Evolutionary conservation across 495 filamentous ascomycete species (phyloP), one percentile per base, ranked within the genome.

Genomic region (Terfezia claveryi): DNA sequence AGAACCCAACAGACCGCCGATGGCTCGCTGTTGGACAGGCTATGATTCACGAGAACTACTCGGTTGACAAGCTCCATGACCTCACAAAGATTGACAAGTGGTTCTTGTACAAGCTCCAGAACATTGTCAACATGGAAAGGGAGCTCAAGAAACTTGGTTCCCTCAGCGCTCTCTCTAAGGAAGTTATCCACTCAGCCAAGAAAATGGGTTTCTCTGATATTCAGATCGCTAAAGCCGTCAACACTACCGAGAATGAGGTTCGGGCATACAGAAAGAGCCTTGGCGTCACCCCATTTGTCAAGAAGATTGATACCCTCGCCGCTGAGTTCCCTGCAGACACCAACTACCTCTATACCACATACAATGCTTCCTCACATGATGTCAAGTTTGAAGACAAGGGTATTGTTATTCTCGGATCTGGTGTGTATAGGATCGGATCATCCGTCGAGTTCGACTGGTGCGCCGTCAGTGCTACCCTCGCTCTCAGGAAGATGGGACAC

Each of bases 361-460:
- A 98, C 73, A 98, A 98, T 62, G 89, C 87, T 49, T 81, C 83
- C n/a, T 78, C 82, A 17, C 89, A 98, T 68, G 89, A 98, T 70
- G 83, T 98, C 17, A 83, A 79, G 46, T 98, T 98, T 59, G 82
- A 98, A 62, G 88, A 95, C 66, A 86, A 94, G 64, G 87, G 87
- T 44, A 85, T 79, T 56, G 70, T 94, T 54, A 83, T 96, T 53
- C 79, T 94, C 36, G 89, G 89, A 49, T 88, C 82, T 67, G 89
- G 89, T 68, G 89, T 94, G 9, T 96, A 96, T 75, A 79, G 89
- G 60, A 98, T 95, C 65, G 89, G 91, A 58, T 89, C 83, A 72
- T 94, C 87, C 23, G 89, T 98, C 55, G 89, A 98, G 69, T 98
- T 98, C 66, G 89, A 98, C 70, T 98, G 89, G 89, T 96, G 91